Evolutionary conservation across 441 rosid species (phyloP).

Genomic region (Erodium moschatum): DNA sequence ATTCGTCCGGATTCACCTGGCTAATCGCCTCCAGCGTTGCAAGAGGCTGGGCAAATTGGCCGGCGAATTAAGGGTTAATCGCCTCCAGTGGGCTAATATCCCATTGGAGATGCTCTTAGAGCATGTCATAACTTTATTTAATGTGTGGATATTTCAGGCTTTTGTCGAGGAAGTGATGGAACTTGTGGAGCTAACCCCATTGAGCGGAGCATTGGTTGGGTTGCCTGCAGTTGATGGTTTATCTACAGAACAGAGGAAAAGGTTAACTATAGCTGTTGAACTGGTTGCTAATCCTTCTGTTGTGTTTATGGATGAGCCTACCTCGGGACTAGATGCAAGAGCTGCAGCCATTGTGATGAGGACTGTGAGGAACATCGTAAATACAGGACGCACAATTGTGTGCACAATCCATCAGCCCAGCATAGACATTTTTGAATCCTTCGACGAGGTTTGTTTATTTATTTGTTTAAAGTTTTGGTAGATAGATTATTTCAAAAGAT

Average conservation of each 20-base stretch:
- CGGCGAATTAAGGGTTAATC: too few relatives aligned
- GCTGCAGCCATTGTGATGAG: slow-evolving; percentile 11
- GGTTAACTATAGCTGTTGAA: slow-evolving; percentile 73
- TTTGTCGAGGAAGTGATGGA: slow-evolving; percentile 23
- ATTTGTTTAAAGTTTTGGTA: slow-evolving; percentile 1
- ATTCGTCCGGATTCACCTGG: too few relatives aligned
- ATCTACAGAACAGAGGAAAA: slow-evolving; percentile 68
- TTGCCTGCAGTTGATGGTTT: slow-evolving; percentile 71
- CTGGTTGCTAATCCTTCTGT: slow-evolving; percentile 71
- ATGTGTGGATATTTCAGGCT: slow-evolving; percentile 1
- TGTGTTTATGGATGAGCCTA: slow-evolving; percentile 81
- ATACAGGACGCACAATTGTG: slow-evolving; percentile 74
- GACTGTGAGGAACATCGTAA: slow-evolving; percentile 69
- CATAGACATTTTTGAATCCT: slow-evolving; percentile 70
- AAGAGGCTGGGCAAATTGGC: too few relatives aligned
- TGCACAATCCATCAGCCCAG: slow-evolving; percentile 90
- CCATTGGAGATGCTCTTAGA: too few relatives aligned
- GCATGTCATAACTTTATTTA: not conserved
- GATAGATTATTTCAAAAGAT: slow-evolving; percentile 12
- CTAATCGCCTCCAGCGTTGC: too few relatives aligned
- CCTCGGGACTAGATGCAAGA: slow-evolving; percentile 53
- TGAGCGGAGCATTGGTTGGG: slow-evolving; percentile 52
- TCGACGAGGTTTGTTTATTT: slow-evolving; percentile 46
- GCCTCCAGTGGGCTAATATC: too few relatives aligned
- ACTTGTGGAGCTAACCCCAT: slow-evolving; percentile 47